Evolutionary conservation across 805 yeast species (phyloP), one percentile per base, ranked within the genome.

Genomic region (Starmerella riodocensis): DNA sequence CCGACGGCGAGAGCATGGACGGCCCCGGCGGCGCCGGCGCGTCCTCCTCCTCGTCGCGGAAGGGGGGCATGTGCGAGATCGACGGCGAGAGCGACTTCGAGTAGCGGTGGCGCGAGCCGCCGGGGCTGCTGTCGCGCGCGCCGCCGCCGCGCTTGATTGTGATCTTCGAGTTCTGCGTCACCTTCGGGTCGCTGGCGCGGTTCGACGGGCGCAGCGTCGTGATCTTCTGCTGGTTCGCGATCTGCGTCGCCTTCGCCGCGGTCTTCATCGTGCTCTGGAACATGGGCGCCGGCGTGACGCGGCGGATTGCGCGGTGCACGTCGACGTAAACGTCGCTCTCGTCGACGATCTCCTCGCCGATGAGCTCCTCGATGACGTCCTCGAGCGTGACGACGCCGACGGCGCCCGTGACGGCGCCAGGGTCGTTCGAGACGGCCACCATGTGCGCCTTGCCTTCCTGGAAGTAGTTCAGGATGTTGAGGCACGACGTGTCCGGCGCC

Each of bases 371-470:
- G 55, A 88, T 91, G n/a, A 88, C 96, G 56, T 88, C 98, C 61
- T 88, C 98, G 45, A 88, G 66, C 1, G 98, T 88, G 32, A 88
- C 65, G 8, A 88, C 93, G 48, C 98, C 98, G 24, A 79, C 57
- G 1, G 95, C 91, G 17, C 96, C 96, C 29, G 68, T 66, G 1
- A 78, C 69, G 29, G 60, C 69, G 32, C 98, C 98, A 0, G 97
- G 97, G 32, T 67, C 67, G 41, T 76, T 77, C 47, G 88, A 76
- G 7, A 88, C 95, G 27, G 86, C 76, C 53, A 91, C 88, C 98
- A 88, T 88, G 61, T 88, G 98, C 1, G 94, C 78, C 60, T 85
- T 86, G 45, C 98, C 98, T 59, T 88, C 96, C 60, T 88, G 98
- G 69, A 91, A 88, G 62, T 88, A 88, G 60, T 88, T 88, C 54